A percentile compares a stretch with the other conserved stretches of the same genome.
Conservation (phyloP, 192 early-diverging fungal species). For the Rhizophagus sp. region DNA sequence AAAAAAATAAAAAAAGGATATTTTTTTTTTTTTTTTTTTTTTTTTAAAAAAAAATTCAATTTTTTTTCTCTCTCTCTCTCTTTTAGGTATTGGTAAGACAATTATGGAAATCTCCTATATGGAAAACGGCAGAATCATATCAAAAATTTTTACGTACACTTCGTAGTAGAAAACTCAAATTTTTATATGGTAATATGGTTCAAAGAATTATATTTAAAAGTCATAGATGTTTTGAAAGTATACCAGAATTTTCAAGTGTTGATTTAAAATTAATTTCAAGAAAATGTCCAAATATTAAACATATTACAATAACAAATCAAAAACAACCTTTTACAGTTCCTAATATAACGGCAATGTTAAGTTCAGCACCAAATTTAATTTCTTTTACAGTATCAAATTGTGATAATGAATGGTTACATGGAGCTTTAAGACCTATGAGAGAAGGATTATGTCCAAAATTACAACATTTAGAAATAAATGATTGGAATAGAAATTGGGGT, state of each 20-base stretch:
- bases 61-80: not conserved
- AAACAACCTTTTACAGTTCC: not conserved
- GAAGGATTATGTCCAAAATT: constrained; percentile 16
- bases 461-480: constrained; percentile 11
- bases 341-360: not conserved
- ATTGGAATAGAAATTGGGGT: constrained; percentile 4
- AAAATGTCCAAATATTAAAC: constrained; percentile 12
- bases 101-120: constrained; percentile 17
- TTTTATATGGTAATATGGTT: constrained; percentile 10
- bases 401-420: constrained; percentile 13
- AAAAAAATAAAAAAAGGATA: too few relatives aligned
- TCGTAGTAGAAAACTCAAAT: not conserved
- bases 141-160: constrained; percentile 13
- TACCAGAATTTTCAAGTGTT: not conserved
- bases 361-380: not conserved
- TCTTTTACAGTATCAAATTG: not conserved
- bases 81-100: not conserved
- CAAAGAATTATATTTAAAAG: constrained; percentile 7
- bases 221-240: not conserved
- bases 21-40: too few relatives aligned
- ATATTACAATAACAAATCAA: not conserved
- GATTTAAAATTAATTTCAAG: constrained; percentile 13
- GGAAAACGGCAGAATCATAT: not conserved
- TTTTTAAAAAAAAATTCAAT: too few relatives aligned
- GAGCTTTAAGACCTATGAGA: not conserved